Evolutionary conservation across 352 stramenopile genomes (phyloP), one percentile per base, ranked within the genome.

Genomic region (Plasmopara viticola): DNA sequence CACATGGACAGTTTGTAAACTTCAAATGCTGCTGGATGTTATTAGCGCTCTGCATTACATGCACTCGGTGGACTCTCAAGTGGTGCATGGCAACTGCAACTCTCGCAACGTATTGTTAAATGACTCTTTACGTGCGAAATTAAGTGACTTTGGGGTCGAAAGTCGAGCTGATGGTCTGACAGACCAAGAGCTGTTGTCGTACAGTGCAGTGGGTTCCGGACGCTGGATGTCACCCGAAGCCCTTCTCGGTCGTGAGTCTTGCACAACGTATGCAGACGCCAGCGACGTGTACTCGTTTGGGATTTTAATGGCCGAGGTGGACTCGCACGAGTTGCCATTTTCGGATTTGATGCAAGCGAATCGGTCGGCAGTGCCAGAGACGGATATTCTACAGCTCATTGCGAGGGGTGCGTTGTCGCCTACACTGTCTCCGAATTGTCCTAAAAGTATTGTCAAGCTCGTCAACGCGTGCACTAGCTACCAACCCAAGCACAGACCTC

Each of bases 211-310:
- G n/a, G 78, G 78, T 12, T 86, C 74, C 5, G 73, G 73, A 6
- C 71, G 74, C 8, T 89, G 78, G 78, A 85, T 86, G 49, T 85
- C 78, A 2, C 78, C 78, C 0, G 78, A 88, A 57, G 78, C 72
- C 7, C 56, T 88, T 28, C 60, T 88, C 6, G 74, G 78, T 1
- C 61, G 75, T 7, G 72, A 84, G 28, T 76, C 64, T 4, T 68
- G 51, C 17, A 56, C 68, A 3, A 57, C 56, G 15, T 69, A 67
- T n/a, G 70, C 62, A 17, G 70, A 80, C 13, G 74, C 74, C 3
- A 73, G 64, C 18, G 74, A 88, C 33, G 78, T 88, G 37, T 87
- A 87, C 50, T 78, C 77, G 44, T 64, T 87, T 51, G 77, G 77
- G 18, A 81, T 87, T 41, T 45, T 87, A 41, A 80, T 87, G 33